Conservation (phyloP, 202 grass and related monocot species). For the Carex arenaria region DNA sequence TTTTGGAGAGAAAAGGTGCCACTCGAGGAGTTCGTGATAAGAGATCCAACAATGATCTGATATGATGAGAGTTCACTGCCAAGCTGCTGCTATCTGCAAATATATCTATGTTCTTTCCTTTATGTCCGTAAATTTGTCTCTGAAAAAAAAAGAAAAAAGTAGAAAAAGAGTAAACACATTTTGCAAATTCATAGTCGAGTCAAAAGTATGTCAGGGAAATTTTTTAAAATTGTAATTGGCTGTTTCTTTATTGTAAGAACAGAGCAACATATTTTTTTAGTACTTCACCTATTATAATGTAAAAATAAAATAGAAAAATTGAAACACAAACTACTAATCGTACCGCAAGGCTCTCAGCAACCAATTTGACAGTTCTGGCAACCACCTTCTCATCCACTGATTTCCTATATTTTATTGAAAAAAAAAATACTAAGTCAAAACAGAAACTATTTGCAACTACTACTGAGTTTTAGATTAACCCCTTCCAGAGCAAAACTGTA, state of each 20-base stretch:
- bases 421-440: conserved; percentile 12
- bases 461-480: neutral
- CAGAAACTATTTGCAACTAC: neutral
- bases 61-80: conserved; percentile 64
- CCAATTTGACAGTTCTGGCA: conserved; percentile 67
- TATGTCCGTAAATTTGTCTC: conserved; percentile 84
- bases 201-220: neutral
- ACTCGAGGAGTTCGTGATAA: conserved; percentile 86
- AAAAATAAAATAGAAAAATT: neutral
- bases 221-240: neutral
- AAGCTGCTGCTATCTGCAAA: conserved; percentile 86
- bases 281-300: neutral
- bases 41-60: conserved; percentile 77
- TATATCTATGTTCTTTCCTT: conserved; percentile 81
- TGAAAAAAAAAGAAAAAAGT: conserved; percentile 40
- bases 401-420: conserved; percentile 50
- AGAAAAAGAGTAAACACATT: neutral
- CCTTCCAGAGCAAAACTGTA: neutral
- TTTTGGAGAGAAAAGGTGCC: conserved; percentile 89
- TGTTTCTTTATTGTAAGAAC: neutral
- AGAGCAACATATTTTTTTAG: neutral
- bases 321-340: conserved; percentile 32
- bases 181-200: neutral
- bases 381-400: conserved; percentile 55
- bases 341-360: conserved; percentile 91